Evolutionary conservation across 2,329 filamentous ascomycete species (phyloP).

Genomic region (Aspergillus thermomutatus): DNA sequence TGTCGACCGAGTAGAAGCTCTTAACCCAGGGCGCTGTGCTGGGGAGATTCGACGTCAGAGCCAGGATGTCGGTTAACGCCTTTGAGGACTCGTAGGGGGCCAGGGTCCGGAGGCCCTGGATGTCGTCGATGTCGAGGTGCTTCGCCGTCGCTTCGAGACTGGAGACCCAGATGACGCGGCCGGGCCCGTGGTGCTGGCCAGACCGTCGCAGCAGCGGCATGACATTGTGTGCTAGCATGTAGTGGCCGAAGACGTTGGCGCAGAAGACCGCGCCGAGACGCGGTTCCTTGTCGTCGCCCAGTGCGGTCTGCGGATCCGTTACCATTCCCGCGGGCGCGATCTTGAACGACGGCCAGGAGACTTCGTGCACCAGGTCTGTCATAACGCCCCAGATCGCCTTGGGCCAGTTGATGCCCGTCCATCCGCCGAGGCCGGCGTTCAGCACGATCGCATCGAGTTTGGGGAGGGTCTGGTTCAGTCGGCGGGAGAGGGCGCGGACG

Average conservation of each 20-base stretch:
- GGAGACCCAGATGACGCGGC: conserved; percentile 81
- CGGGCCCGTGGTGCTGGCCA: conserved; percentile 41
- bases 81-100: conserved; percentile 83
- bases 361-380: conserved; percentile 62
- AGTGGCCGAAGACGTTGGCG: conserved; percentile 94
- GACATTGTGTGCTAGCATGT: conserved; percentile 78
- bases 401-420: conserved; percentile 72
- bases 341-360: conserved; percentile 79
- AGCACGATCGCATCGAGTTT: conserved; percentile 75
- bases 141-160: conserved; percentile 68
- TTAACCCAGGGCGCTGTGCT: conserved; percentile 56
- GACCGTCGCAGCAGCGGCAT: conserved; percentile 65
- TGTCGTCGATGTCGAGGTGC: conserved; percentile 63
- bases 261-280: conserved; percentile 78
- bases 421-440: conserved; percentile 87
- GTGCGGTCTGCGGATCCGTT: conserved; percentile 51
- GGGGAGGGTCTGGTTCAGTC: conserved; percentile 53
- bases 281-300: conserved; percentile 45
- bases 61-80: conserved; percentile 77
- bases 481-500: conserved; percentile 52
- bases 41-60: conserved; percentile 69
- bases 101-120: conserved; percentile 65
- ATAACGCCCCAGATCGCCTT: conserved; percentile 55
- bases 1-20: conserved; percentile 51
- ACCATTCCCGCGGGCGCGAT: conserved; percentile 55